These are phyloP conservation scores for Limnanthes douglasii DNA, from an alignment of 345 rosid species.

Conservation along the genomic window DNA sequence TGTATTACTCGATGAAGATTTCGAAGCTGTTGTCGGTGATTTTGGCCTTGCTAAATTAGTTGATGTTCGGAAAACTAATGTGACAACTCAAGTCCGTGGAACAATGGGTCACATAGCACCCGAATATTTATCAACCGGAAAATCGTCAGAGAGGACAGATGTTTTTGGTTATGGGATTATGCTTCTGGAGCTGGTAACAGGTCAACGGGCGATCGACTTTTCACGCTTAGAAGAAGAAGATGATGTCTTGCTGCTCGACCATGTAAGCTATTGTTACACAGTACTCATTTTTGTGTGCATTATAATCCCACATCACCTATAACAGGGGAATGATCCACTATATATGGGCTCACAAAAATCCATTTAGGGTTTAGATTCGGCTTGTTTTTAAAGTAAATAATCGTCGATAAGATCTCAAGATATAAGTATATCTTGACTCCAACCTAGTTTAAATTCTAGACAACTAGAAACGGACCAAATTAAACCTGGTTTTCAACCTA, in stretches of 20 bases:
- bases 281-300: conserved; percentile 1
- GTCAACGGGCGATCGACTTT: conserved; percentile 93
- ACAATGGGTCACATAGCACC: conserved; percentile 99
- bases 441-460: no score
- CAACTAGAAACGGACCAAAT: no score
- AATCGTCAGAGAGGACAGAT: conserved; percentile 92
- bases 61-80: conserved; percentile 75
- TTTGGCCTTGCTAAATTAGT: conserved; percentile 93
- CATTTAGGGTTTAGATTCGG: background rate
- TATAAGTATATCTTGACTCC: no score
- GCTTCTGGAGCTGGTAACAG: conserved; percentile 99
- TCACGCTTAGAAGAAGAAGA: conserved; percentile 96
- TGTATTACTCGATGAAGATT: conserved; percentile 79
- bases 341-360: no score
- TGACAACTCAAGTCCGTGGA: conserved; percentile 97
- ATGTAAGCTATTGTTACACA: conserved; percentile 27
- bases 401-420: no score
- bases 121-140: conserved; percentile 90
- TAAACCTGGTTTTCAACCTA: no score
- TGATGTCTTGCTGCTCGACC: conserved; percentile 87
- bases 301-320: background rate
- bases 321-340: no score
- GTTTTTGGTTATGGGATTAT: conserved; percentile 92
- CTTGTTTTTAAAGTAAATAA: background rate
- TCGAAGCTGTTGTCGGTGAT: conserved; percentile 97